Percentiles rank a stretch among this genome's conserved stretches.
Conservation (phyloP, 1,284 basidiomycete genomes). For the Tilletiaria anomala region DNA sequence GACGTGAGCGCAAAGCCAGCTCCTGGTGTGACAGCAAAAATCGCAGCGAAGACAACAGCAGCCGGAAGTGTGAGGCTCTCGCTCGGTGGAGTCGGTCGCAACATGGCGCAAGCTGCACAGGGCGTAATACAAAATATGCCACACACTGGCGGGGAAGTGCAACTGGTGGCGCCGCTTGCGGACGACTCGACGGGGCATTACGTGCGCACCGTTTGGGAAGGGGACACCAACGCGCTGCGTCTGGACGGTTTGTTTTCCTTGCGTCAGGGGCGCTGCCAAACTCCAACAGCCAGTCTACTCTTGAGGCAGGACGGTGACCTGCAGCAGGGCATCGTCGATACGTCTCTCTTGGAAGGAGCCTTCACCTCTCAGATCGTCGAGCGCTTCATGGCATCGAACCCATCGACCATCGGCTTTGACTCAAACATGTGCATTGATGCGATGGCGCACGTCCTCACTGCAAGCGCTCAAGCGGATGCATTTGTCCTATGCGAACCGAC, state of each 20-base stretch:
- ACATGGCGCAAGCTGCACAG: slow-evolving; percentile 77
- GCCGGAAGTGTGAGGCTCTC: slow-evolving; percentile 48
- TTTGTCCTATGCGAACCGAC: slow-evolving; percentile 54
- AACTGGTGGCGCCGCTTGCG: slow-evolving; percentile 6
- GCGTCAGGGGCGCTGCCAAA: slow-evolving; percentile 2
- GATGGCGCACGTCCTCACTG: slow-evolving; percentile 47
- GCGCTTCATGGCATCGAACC: not conserved
- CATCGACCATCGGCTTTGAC: slow-evolving; percentile 54
- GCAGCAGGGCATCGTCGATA: slow-evolving; percentile 68
- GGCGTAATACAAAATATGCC: slow-evolving; percentile 43
- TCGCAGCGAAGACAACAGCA: slow-evolving; percentile 8
- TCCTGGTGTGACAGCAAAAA: not conserved
- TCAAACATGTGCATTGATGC: slow-evolving; percentile 56
- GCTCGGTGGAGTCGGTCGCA: slow-evolving; percentile 81
- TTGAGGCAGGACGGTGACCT: slow-evolving; percentile 60
- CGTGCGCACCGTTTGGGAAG: slow-evolving; percentile 49
- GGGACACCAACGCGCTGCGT: slow-evolving; percentile 55
- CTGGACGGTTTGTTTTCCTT: slow-evolving; percentile 56
- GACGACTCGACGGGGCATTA: slow-evolving; percentile 10
- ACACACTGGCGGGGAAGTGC: too few species aligned
- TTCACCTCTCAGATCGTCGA: not conserved
- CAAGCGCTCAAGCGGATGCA: slow-evolving; percentile 3
- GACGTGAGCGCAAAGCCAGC: slow-evolving; percentile 19
- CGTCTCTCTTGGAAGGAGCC: slow-evolving; percentile 3
- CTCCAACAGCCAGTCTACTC: slow-evolving; percentile 68